Conservation (phyloP, 108 stramenopile genomes). For the Skeletonema menzelii region DNA sequence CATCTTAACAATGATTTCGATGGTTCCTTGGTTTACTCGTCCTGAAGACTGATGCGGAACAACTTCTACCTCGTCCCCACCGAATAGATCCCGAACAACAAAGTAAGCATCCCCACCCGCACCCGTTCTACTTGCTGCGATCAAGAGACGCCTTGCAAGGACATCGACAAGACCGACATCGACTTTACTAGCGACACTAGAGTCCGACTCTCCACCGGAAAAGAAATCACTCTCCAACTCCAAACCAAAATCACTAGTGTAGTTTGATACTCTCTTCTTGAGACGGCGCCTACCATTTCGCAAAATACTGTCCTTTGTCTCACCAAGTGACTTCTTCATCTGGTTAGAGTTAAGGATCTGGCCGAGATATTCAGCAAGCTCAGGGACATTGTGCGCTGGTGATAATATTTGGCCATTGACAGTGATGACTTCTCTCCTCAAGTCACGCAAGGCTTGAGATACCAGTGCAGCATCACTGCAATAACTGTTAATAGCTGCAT, state of each 20-base stretch:
- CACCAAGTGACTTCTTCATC: conserved; percentile 14
- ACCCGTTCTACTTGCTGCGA: conserved; percentile 84
- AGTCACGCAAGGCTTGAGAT: conserved; percentile 78
- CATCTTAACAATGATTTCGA: conserved; percentile 78
- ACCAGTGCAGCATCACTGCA: conserved; percentile 51
- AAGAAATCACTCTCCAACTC: conserved; percentile 35
- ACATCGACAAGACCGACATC: conserved; percentile 69
- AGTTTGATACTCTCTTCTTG: conserved; percentile 15
- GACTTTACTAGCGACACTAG: conserved; percentile 21
- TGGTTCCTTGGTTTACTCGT: conserved; percentile 54
- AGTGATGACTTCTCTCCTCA: conserved; percentile 82
- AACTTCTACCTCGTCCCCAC: conserved; percentile 86
- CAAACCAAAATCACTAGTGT: conserved; percentile 41
- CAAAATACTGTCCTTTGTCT: conserved; percentile 8
- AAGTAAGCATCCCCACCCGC: conserved; percentile 87
- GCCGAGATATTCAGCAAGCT: conserved; percentile 59
- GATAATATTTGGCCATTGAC: conserved; percentile 84
- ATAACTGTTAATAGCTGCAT: conserved; percentile 31
- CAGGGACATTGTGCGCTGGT: conserved; percentile 70
- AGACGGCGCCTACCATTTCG: conserved; percentile 1
- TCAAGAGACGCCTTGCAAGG: conserved; percentile 71
- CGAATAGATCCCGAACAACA: conserved; percentile 85
- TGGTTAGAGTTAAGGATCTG: conserved; percentile 66
- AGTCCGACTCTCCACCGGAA: conserved; percentile 22
- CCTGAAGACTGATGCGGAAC: conserved; percentile 63